Percentiles rank a stretch among this genome's conserved stretches.
Evolutionary conservation across 805 yeast species (phyloP).

Genomic region (Starmerella riodocensis): DNA sequence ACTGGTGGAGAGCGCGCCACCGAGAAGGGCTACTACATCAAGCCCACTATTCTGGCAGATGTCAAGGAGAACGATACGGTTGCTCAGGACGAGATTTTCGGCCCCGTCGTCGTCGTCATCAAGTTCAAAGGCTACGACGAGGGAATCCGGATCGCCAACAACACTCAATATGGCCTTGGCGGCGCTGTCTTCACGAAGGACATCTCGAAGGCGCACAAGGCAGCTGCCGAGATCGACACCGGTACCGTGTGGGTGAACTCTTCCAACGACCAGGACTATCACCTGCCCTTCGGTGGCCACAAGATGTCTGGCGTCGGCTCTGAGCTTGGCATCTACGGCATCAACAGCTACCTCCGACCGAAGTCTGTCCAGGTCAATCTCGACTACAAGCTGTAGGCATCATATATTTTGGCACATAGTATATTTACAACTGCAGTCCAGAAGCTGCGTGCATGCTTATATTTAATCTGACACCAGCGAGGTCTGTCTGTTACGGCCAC

Average conservation of each 20-base stretch:
- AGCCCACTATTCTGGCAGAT: conserved; percentile 77
- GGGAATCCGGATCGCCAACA: conserved; percentile 64
- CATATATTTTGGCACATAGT: too few species aligned
- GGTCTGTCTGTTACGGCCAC: too few species aligned
- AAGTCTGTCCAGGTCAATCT: conserved; percentile 53
- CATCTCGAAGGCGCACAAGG: conserved; percentile 61
- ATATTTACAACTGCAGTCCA: not conserved
- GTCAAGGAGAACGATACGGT: conserved; percentile 61
- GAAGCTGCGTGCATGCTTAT: too few species aligned
- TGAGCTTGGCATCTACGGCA: conserved; percentile 81
- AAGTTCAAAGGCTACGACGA: conserved; percentile 77
- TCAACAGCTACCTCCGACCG: conserved; percentile 70
- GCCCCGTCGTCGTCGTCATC: conserved; percentile 78
- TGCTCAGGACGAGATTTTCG: conserved; percentile 84
- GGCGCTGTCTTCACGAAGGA: conserved; percentile 79
- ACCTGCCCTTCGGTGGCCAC: conserved; percentile 88
- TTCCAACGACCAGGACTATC: conserved; percentile 74
- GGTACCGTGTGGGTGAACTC: conserved; percentile 91
- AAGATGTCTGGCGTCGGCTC: conserved; percentile 87
- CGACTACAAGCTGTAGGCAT: conserved; percentile 18
- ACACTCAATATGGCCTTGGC: conserved; percentile 56
- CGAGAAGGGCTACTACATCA: conserved; percentile 36
- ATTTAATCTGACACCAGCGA: too few species aligned
- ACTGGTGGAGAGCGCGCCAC: conserved; percentile 75
- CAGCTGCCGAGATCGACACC: conserved; percentile 60